These are phyloP conservation scores for Beauveria sp. DNA, from an alignment of 2,329 filamentous ascomycete species.

Conservation along the genomic window DNA sequence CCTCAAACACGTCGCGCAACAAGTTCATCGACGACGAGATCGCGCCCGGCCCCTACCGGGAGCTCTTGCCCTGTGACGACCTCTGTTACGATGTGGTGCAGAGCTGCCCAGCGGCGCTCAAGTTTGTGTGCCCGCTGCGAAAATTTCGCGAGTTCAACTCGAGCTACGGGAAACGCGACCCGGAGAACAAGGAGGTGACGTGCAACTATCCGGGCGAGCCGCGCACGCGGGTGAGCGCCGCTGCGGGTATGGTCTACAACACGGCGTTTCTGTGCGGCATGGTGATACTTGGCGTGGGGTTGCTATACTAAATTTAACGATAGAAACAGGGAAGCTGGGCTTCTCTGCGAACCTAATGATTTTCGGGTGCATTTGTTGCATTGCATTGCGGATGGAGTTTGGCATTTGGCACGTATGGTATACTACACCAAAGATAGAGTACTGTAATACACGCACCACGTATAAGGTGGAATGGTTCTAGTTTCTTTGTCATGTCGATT, in stretches of 20 bases:
- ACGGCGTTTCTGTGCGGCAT: not conserved
- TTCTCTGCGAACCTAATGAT: not conserved
- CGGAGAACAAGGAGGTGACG: constrained; percentile 18
- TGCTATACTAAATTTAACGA: not conserved
- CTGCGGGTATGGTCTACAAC: not conserved
- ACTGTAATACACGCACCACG: not conserved
- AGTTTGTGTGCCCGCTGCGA: constrained; percentile 63
- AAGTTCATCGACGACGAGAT: constrained; percentile 63
- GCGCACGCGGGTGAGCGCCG: constrained; percentile 18
- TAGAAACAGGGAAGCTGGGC: not conserved
- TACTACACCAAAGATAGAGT: not conserved
- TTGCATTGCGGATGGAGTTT: constrained; percentile 7
- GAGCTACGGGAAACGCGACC: constrained; percentile 27
- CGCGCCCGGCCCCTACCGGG: constrained; percentile 83
- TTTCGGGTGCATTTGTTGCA: not conserved
- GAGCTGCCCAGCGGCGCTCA: constrained; percentile 70
- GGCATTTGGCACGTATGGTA: not conserved
- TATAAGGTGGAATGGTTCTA: too few species aligned
- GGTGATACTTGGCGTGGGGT: not conserved
- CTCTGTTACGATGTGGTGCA: constrained; percentile 81
- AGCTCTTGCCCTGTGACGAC: constrained; percentile 81
- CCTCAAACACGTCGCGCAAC: constrained; percentile 53
- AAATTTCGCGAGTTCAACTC: constrained; percentile 25
- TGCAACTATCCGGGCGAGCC: constrained; percentile 33
- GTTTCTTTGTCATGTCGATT: not conserved